Evolutionary conservation across 2,329 filamentous ascomycete species (phyloP).

Genomic region (Metarhizium humberi): DNA sequence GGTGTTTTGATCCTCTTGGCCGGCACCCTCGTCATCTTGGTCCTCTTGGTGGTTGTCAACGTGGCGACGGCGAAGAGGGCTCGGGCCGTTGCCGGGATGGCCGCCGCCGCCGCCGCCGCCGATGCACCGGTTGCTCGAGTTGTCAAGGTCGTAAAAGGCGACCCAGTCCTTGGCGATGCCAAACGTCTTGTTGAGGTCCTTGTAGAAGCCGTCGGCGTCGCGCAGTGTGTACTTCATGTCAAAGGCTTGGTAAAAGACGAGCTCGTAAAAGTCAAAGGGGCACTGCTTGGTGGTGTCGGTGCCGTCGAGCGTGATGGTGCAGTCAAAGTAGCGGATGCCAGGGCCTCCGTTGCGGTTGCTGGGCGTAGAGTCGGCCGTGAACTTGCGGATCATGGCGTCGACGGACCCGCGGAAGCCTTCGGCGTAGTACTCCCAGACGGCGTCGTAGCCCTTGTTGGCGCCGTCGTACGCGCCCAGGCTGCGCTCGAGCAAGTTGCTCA

Average conservation of each 20-base stretch:
- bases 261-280: background rate
- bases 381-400: background rate
- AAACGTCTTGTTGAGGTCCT: background rate
- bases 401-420: background rate
- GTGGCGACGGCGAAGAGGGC: too few species aligned
- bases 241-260: background rate
- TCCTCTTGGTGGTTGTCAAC: too few species aligned
- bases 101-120: background rate
- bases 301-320: background rate
- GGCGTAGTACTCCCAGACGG: constrained; percentile 2
- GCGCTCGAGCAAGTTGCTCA: background rate
- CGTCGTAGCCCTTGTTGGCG: constrained; percentile 4
- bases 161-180: background rate
- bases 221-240: background rate
- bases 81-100: too few species aligned
- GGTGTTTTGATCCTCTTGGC: too few species aligned
- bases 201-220: background rate
- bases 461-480: background rate
- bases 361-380: background rate
- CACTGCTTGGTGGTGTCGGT: background rate
- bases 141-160: background rate
- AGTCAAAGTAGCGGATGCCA: background rate
- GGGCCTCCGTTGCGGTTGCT: background rate
- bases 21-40: too few species aligned
- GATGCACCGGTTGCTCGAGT: too few species aligned